A percentile compares a stretch with the other conserved stretches of the same genome.
These are phyloP conservation scores for Saturnispora gosingensis DNA, from an alignment of 805 yeast genomes.

Conservation along the genomic window DNA sequence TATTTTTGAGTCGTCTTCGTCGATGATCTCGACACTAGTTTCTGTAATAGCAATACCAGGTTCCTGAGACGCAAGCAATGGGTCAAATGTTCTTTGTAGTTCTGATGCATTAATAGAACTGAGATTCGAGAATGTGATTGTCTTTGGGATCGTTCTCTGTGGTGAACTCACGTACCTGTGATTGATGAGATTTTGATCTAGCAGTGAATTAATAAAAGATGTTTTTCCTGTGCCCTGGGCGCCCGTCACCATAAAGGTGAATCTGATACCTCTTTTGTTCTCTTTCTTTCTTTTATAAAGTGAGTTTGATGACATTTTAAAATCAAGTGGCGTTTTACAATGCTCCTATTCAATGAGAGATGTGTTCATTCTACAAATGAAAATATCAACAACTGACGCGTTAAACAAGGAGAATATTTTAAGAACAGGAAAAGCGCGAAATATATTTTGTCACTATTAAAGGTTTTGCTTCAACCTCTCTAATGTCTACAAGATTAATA, in stretches of 20 bases:
- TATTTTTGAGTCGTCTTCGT: slow-evolving; percentile 50
- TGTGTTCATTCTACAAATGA: not conserved
- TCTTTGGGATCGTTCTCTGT: slow-evolving; percentile 31
- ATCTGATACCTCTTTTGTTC: slow-evolving; percentile 62
- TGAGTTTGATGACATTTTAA: not conserved
- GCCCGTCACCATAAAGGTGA: slow-evolving; percentile 67
- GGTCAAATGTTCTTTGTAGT: slow-evolving; percentile 52
- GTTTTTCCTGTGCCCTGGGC: slow-evolving; percentile 72
- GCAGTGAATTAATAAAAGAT: slow-evolving; percentile 58
- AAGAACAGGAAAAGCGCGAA: not conserved
- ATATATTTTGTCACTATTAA: not conserved
- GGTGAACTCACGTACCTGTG: slow-evolving; percentile 43
- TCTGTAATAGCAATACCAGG: slow-evolving; percentile 72
- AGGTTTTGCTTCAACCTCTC: not conserved
- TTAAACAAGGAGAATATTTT: not conserved
- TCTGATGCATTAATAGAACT: slow-evolving; percentile 50
- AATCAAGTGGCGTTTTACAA: not conserved
- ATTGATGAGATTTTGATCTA: slow-evolving; percentile 53
- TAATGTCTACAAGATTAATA: not conserved
- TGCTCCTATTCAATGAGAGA: not conserved
- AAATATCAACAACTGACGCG: not conserved
- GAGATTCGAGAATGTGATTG: slow-evolving; percentile 51
- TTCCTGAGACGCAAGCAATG: slow-evolving; percentile 50
- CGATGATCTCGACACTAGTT: slow-evolving; percentile 49
- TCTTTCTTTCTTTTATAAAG: slow-evolving; percentile 48